Conservation (phyloP, 164 flowering plant genomes). For the Protea cynaroides region DNA sequence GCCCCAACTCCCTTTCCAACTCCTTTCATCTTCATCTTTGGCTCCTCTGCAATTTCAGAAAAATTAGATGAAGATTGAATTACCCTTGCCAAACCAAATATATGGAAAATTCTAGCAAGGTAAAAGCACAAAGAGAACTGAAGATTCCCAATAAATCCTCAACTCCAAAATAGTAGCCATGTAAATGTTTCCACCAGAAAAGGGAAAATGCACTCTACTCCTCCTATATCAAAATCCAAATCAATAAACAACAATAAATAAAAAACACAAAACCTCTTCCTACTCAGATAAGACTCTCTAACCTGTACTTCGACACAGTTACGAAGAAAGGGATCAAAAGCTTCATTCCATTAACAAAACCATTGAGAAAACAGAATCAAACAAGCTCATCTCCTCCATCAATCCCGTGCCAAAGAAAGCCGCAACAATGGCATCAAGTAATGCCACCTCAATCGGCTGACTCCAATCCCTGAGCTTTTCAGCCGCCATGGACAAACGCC, state of each 20-base stretch:
- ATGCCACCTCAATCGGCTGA: slow-evolving; percentile 79
- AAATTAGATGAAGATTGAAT: not conserved
- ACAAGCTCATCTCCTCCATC: slow-evolving; percentile 69
- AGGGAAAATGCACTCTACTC: not conserved
- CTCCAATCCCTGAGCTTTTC: slow-evolving; percentile 90
- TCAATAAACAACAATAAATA: not conserved
- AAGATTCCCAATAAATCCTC: not conserved
- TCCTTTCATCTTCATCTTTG: no score
- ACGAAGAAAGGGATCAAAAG: not conserved
- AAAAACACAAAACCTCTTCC: not conserved
- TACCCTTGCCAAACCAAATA: not conserved
- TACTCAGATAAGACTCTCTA: no score
- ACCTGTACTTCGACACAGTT: not conserved
- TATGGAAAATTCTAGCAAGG: not conserved
- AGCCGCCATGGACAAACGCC: slow-evolving; percentile 59
- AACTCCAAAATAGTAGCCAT: not conserved
- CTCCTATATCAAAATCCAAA: not conserved
- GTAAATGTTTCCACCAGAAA: not conserved
- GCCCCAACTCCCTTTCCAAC: no score
- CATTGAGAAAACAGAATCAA: not conserved
- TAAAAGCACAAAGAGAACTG: not conserved
- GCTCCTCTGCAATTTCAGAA: no score
- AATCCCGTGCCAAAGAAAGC: slow-evolving; percentile 99
- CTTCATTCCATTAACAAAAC: not conserved
- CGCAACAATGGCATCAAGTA: slow-evolving; percentile 95